Conservation (phyloP, 2,329 filamentous ascomycete genomes). For the Aspergillus carbonarius region DNA sequence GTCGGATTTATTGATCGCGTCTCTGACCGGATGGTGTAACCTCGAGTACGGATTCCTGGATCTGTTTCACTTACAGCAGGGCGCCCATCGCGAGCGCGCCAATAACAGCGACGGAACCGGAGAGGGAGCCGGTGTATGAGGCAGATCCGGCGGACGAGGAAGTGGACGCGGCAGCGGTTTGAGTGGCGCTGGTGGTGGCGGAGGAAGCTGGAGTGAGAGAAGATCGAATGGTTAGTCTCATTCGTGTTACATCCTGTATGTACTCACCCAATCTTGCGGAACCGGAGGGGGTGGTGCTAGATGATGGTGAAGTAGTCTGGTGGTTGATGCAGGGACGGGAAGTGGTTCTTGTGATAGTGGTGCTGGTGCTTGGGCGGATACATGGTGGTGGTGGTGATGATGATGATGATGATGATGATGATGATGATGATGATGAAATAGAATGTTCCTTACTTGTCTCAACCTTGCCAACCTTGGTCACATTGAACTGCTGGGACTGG, state of each 20-base stretch:
- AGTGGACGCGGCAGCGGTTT: conserved; percentile 21
- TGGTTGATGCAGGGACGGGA: conserved; percentile 17
- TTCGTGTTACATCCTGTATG: background rate
- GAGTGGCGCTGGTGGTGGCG: conserved; percentile 15
- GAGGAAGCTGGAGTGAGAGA: conserved; percentile 1
- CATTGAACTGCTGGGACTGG: conserved; percentile 36
- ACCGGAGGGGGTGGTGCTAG: conserved; percentile 24
- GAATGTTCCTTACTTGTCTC: conserved; percentile 26
- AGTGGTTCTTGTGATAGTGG: conserved; percentile 8
- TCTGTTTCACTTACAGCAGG: conserved; percentile 20
- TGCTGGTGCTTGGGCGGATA: background rate
- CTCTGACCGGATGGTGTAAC: background rate
- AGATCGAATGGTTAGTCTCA: conserved; percentile 11
- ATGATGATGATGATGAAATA: conserved; percentile 15
- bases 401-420: conserved; percentile 8
- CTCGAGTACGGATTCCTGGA: background rate
- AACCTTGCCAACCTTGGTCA: conserved; percentile 19
- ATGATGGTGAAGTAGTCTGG: conserved; percentile 18
- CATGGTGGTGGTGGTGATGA: conserved; percentile 7
- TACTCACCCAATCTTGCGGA: conserved; percentile 29
- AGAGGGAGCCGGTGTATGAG: conserved; percentile 18
- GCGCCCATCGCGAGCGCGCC: conserved; percentile 31
- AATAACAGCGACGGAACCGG: conserved; percentile 21
- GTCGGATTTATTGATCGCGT: background rate
- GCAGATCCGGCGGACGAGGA: conserved; percentile 28